Evolutionary conservation across 805 yeast species (phyloP), one percentile per base, ranked within the genome.

Genomic region (Candida verbasci): DNA sequence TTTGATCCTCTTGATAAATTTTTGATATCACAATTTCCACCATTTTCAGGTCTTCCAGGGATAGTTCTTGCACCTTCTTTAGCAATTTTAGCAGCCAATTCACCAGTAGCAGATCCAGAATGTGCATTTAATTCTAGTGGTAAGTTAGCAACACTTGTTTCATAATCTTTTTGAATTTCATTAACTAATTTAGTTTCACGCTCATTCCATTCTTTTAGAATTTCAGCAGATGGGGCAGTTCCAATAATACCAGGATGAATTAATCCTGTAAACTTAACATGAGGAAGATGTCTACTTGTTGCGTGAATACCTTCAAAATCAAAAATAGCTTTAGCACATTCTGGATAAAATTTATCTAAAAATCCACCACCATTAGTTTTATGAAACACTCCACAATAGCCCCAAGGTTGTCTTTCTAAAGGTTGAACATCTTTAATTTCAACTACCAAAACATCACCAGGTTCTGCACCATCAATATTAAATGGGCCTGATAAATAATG

Each of bases 11-110:
- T 49, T 3, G 75, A 65, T 17, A 72, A 51, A 41, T 70, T 70
- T 50, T 72, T 72, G 46, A 72, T 72, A 42, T 72, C 78, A 50
- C 76, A 71, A 46, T 72, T 72, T 9, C 78, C 78, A 9, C 78
- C 78, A 48, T 71, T 60, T 53, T 72, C 78, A 20, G 72, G 76
- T 44, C 76, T 49, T 1, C 76, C 76, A 15, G 78, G 78, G 37
- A 72, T 70, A 2, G 78, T 72, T 26, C 78, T 58, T 6, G 76
- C 75, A n/a, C 78, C 78, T 31, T 62, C 62, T 31, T 49, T 50
- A 6, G 56, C 65, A 23, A 63, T 61, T 24, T 48, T 46, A 9
- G 42, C 55, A 14, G 52, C 50, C 15, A 58, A 36, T 8, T 50
- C 65, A 1, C 39, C 45, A 5, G 55, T 35, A 5, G 70, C 72